Conservation (phyloP, 2,329 filamentous ascomycete genomes). For the Trichophyton schoenleinii region DNA sequence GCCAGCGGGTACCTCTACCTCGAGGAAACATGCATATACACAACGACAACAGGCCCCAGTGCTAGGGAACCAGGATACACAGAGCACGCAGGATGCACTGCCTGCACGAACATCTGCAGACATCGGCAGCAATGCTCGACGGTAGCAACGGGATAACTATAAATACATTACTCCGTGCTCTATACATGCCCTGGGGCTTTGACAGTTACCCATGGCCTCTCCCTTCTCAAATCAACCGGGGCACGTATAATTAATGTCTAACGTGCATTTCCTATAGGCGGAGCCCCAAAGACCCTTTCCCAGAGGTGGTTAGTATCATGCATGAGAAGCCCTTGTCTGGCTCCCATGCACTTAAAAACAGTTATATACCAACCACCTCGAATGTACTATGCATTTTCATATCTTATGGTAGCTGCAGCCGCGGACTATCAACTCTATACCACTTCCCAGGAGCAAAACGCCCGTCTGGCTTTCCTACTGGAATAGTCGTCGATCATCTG, state of each 20-base stretch:
- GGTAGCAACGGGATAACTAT: conserved; percentile 12
- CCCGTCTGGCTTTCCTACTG: conserved; percentile 17
- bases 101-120: conserved; percentile 34
- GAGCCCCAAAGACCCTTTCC: conserved; percentile 45
- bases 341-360: conserved; percentile 13
- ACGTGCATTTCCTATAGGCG: conserved; percentile 27
- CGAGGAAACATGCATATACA: conserved; percentile 40
- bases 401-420: conserved; percentile 30
- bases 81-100: conserved; percentile 41
- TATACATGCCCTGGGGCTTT: too few species aligned
- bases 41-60: conserved; percentile 20
- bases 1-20: conserved; percentile 44
- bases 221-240: conserved; percentile 15
- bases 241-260: neutral
- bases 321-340: conserved; percentile 45
- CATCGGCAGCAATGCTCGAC: conserved; percentile 35
- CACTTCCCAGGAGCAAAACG: too few species aligned
- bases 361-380: conserved; percentile 1
- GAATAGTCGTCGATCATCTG: conserved; percentile 46
- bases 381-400: conserved; percentile 30
- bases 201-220: conserved; percentile 35
- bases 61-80: conserved; percentile 42
- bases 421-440: conserved; percentile 14
- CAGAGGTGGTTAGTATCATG: conserved; percentile 45
- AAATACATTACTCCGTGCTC: conserved; percentile 33